Base-by-base conservation (phyloP, 2,329 filamentous ascomycete species). In the Domatiomyces globalis region DNA sequence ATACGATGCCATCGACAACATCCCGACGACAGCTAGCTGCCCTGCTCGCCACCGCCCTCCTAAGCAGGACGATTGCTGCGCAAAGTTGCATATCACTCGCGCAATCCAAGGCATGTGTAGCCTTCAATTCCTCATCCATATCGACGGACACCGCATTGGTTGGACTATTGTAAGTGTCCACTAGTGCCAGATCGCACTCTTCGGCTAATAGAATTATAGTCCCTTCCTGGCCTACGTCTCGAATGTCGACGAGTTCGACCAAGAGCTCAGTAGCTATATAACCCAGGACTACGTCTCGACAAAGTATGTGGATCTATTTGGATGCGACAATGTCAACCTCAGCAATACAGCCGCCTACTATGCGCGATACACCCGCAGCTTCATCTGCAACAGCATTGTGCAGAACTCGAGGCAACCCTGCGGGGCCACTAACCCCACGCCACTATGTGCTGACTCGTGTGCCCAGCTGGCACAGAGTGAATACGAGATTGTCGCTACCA, bases 301-400 rank as follows among this genome's bases (percentile, higher is more conserved):
- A 63, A 96, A 90, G 73, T 98, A 90, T 69, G 76, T 85, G 66
- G 74, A 77, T 49, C 73, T 87, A 46, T 78, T 98, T 57, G 90
- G 90, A 51, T 98, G 92, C 66, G 75, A 78, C 46, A 77, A 78
- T 56, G 74, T 95, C 61, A 80, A 92, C 63, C 76, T 89, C 51
- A 80, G 79, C 51, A 85, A 94, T 65, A 83, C 87, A 3, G 83
- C 80, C 59, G 77, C 84, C 62, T 79, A 89, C 63, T 98, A 98
- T 69, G 90, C 92, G 47, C 84, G 92, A 61, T 98, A 90, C 69
- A 94, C 90, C 4, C 92, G 81, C 46, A 92, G 85, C 55, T 83
- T 94, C 57, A 77, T 98, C 58, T 98, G 92, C 76, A 96, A 94
- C 73, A 78, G 86, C 58, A 85, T 98, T 63, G 79, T 98, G 48